Base-by-base conservation (phyloP, 75 land plant genomes). In the Cryptomeria japonica region DNA sequence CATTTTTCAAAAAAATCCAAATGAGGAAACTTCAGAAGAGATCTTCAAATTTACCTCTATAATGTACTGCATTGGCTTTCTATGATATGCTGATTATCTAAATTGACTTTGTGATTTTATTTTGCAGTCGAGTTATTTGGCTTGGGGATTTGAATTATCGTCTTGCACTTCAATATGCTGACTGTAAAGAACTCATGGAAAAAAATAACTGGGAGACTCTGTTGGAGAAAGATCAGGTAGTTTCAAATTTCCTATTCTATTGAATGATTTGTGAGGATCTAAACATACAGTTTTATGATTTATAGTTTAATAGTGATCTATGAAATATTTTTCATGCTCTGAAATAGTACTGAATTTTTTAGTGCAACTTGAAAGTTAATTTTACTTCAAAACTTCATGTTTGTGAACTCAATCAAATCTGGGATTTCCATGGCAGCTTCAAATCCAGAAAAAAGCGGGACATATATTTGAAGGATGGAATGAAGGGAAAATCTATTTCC, bases 91-190 rank as follows among this genome's bases (percentile, higher is more conserved):
- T 82, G 36, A 46, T n/a, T 82, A 39, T 82, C 84, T 12, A 22
- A 7, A 55, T 55, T 85, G 51, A 85, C 32, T n/a, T 36, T 55
- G 5, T 51, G 32, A 53, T 58, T 53, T 16, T 72, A 34, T 37
- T 84, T 84, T 87, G 84, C 94, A 98, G 98, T 90, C 97, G 95
- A 84, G 80, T 98, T 7, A 92, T 98, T 86, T 97, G 99, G 99
- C 94, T 97, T 49, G 99, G 97, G 14, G 99, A 97, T 90, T 89
- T 96, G 89, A 97, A 97, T 86, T 97, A 97, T 87, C 93, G 99
- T 0, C 91, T 97, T 72, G 93, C 96, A 42, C 91, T 96, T 44
- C 89, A 93, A 86, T 47, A 92, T 56, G 39, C 64, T 37, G 89
- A 94, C 58, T 92, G 92, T 19, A 95, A 93, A 92, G 91, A 94